Evolutionary conservation across 441 rosid species (phyloP), one percentile per base, ranked within the genome.

Genomic region (Gossypium schwendimanii): DNA sequence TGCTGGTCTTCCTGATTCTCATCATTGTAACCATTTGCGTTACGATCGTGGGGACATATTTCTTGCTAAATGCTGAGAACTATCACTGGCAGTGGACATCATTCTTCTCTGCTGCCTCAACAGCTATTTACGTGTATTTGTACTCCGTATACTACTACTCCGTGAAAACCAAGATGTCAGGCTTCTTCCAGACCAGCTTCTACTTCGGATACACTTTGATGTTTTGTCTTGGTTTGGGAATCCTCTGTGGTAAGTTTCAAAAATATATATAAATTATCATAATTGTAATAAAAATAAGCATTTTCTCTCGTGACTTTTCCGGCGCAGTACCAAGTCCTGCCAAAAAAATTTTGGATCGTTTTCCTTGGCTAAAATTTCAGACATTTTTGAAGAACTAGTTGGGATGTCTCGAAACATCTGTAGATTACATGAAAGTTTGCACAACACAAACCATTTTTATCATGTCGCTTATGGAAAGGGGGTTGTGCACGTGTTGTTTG

Each of bases 51-150:
- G 98, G 98, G 31, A 90, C 98, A 11, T 94, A 94, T 76, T 94
- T 94, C 89, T 77, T 94, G 81, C 80, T 94, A 65, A 91, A 94
- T 75, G 98, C 98, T 9, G 98, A 94, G 85, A 94, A 94, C 78
- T 91, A 94, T 75, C 97, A 94, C 84, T 94, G 98, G 98, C 98
- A 91, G 71, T 94, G 98, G 98, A 94, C 98, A 0, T 94, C 98
- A 31, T 94, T 91, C 83, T 91, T 94, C 84, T 94, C 98, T 31
- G 98, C 98, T 71, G 98, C 98, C 55, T 94, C 98, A 55, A 94
- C 98, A 2, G 96, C 97, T 54, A 87, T 94, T 76, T 94, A 94
- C 50, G 98, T 94, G 72, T 94, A 94, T 84, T 80, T 91, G 75
- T 94, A 94, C 82, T 91, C 98, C 0, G 82, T 94, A 72, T 90